Conservation (phyloP, 2,329 filamentous ascomycete genomes). For the Teratosphaeriaceae sp. region DNA sequence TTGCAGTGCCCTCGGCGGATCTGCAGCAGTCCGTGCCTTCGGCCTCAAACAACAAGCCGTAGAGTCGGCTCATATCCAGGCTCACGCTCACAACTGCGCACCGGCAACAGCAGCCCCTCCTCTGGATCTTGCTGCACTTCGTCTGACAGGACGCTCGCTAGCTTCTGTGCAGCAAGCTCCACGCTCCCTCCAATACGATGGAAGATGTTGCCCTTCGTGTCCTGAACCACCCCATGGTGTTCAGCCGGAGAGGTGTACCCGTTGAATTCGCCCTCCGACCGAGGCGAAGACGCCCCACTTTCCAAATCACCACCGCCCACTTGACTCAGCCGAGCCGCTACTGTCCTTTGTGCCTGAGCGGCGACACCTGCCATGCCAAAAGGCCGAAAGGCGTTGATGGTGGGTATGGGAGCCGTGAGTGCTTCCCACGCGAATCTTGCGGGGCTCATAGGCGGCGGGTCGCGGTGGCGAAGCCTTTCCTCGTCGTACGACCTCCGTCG, state of each 20-base stretch:
- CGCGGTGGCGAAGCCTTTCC: neutral
- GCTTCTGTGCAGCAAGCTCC: slow-evolving; percentile 13
- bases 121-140: slow-evolving; percentile 16
- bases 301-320: too few relatives aligned
- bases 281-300: too few relatives aligned
- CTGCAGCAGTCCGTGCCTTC: too few relatives aligned
- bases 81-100: slow-evolving; percentile 15
- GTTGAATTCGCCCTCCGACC: too few relatives aligned
- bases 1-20: too few relatives aligned
- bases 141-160: slow-evolving; percentile 16
- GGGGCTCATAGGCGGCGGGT: slow-evolving; percentile 2
- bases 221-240: neutral
- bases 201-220: slow-evolving; percentile 8
- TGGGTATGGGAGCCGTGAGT: slow-evolving; percentile 9
- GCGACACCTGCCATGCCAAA: neutral
- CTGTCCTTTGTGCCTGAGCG: neutral
- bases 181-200: slow-evolving; percentile 15
- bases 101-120: slow-evolving; percentile 21
- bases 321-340: neutral
- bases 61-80: neutral
- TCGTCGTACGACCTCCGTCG: slow-evolving; percentile 8
- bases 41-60: neutral
- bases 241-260: neutral
- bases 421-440: slow-evolving; percentile 6
- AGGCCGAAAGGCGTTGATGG: neutral